A percentile compares a stretch with the other conserved stretches of the same genome.
Evolutionary conservation across 805 yeast genomes (phyloP).

Genomic region (Lipomyces sp.): DNA sequence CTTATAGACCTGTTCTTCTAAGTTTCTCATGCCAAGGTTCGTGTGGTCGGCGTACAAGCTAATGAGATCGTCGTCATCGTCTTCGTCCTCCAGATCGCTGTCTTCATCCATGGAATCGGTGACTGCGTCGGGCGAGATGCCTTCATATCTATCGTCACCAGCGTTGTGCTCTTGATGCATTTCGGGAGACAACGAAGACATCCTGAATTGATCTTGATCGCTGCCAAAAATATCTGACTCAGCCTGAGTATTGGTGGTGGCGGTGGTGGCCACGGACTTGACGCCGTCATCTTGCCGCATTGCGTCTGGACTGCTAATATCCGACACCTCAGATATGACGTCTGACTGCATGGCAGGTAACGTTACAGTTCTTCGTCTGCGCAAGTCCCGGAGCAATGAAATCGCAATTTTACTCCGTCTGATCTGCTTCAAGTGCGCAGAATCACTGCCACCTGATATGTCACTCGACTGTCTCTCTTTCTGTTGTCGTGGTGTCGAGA

Average conservation of each 20-base stretch:
- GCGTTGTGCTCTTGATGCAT: not conserved
- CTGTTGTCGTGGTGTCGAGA: not conserved
- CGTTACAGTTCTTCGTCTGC: constrained; percentile 23
- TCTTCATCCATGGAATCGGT: not conserved
- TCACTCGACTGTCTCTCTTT: not conserved
- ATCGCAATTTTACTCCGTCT: constrained; percentile 27
- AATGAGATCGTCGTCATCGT: constrained; percentile 33
- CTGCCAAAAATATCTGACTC: not conserved
- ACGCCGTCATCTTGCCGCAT: constrained; percentile 14
- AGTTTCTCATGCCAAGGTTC: constrained; percentile 26
- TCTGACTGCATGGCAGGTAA: constrained; percentile 14
- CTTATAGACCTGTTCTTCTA: constrained; percentile 34
- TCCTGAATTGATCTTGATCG: constrained; percentile 6
- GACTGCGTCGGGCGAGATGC: constrained; percentile 7
- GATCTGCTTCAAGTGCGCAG: constrained; percentile 2
- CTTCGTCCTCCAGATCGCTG: constrained; percentile 33
- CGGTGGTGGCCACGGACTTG: constrained; percentile 10
- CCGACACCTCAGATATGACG: constrained; percentile 12
- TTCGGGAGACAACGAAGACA: constrained; percentile 21
- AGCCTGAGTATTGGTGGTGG: not conserved
- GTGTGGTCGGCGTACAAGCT: constrained; percentile 34
- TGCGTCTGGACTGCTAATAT: constrained; percentile 2
- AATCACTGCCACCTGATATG: constrained; percentile 3
- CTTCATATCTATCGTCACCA: constrained; percentile 10
- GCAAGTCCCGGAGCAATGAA: constrained; percentile 31